Percentiles rank a stretch among this genome's conserved stretches.
phyloP scores from a whole-genome alignment of 192 early-diverging fungal species.

The Podila verticillata region DNA sequence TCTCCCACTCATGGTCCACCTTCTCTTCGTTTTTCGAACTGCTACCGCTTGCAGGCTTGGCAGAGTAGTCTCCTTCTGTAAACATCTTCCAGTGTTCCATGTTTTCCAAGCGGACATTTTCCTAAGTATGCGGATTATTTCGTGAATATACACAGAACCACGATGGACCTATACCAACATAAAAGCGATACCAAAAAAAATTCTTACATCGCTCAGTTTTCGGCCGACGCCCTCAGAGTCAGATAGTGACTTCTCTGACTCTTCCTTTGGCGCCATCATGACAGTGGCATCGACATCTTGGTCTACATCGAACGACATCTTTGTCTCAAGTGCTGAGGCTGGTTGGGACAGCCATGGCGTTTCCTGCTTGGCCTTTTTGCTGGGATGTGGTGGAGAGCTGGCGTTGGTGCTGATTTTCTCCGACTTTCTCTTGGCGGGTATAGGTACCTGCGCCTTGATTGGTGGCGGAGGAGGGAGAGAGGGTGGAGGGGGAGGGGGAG shows the following conservation, averaged over 20 bases:
- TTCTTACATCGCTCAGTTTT: background rate
- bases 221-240: background rate
- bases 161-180: background rate
- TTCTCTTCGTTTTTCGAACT: background rate
- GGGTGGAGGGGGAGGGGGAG: background rate
- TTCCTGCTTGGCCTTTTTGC: constrained; percentile 1
- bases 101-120: background rate
- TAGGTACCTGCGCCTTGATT: no score
- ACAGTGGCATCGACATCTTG: background rate
- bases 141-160: background rate
- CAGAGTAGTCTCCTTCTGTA: background rate
- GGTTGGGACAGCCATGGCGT: background rate
- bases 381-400: background rate
- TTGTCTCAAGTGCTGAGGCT: background rate
- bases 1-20: background rate
- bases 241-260: background rate
- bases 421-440: background rate
- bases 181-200: background rate
- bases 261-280: background rate
- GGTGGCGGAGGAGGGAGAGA: background rate
- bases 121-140: background rate
- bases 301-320: background rate
- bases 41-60: background rate
- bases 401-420: background rate
- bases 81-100: background rate